Conservation (phyloP, 495 filamentous ascomycete species). For the Hamigera avellanea region DNA sequence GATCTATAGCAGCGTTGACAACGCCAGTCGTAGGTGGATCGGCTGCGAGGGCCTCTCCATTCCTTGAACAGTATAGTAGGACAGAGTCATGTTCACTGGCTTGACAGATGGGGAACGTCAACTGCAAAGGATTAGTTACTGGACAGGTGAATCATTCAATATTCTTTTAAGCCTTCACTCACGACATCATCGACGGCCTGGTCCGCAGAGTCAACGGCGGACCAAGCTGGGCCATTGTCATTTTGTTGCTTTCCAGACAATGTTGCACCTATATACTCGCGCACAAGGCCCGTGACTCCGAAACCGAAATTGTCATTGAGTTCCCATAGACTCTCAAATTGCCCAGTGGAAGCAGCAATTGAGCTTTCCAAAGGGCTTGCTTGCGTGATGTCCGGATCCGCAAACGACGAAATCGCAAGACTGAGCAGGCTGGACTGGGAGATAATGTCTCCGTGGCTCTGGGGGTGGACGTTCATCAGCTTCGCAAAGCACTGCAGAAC, state of each 20-base stretch:
- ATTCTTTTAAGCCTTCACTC: conserved; percentile 12
- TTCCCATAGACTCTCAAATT: conserved; percentile 91
- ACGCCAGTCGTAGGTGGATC: conserved; percentile 88
- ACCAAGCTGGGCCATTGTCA: conserved; percentile 44
- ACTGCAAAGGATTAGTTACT: conserved; percentile 16
- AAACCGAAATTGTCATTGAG: conserved; percentile 89
- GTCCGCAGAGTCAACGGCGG: conserved; percentile 51
- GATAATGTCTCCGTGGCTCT: conserved; percentile 69
- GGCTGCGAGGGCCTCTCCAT: conserved; percentile 40
- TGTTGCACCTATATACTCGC: conserved; percentile 59
- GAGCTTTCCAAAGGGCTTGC: conserved; percentile 79
- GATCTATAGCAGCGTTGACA: conserved; percentile 81
- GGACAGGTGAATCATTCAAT: background rate
- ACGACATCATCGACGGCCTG: conserved; percentile 58
- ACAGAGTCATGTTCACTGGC: conserved; percentile 87
- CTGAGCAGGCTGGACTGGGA: conserved; percentile 88
- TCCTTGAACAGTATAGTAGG: conserved; percentile 52
- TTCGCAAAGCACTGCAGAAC: conserved; percentile 92
- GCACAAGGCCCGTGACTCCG: conserved; percentile 75
- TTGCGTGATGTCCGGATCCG: conserved; percentile 80
- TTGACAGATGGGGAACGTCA: conserved; percentile 63
- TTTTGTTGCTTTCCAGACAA: conserved; percentile 60
- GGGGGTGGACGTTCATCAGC: conserved; percentile 73
- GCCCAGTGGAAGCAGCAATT: conserved; percentile 82
- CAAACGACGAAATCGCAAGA: conserved; percentile 83